phyloP scores from a whole-genome alignment of 305 asterid genomes.

The Petunia hybrid region DNA sequence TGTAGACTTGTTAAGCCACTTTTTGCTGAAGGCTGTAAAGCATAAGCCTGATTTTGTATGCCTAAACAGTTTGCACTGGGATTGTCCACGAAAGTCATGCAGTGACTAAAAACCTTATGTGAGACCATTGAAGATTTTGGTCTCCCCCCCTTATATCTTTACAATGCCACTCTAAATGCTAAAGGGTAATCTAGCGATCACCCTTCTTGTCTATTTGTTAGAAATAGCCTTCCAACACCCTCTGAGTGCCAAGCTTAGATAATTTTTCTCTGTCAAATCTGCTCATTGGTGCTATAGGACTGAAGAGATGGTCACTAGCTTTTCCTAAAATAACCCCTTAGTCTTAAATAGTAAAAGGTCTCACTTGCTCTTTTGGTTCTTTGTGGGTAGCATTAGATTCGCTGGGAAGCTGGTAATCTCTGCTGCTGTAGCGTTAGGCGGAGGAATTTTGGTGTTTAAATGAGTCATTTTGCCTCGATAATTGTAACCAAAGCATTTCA shows the following conservation, averaged over 20 bases:
- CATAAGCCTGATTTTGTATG: background rate
- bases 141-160: background rate
- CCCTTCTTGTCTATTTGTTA: background rate
- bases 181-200: background rate
- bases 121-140: background rate
- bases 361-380: background rate
- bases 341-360: background rate
- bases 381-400: slow-evolving; percentile 16
- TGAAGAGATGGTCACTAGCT: background rate
- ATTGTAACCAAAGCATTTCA: slow-evolving; percentile 20
- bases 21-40: background rate
- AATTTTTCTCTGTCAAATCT: background rate
- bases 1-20: background rate
- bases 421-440: slow-evolving; percentile 2
- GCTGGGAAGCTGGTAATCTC: background rate
- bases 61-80: background rate
- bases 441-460: background rate
- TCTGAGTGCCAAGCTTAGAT: background rate
- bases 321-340: background rate
- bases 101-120: background rate
- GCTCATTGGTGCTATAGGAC: background rate
- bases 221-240: background rate
- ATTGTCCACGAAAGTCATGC: background rate
- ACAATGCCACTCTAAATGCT: background rate
- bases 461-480: slow-evolving; percentile 24